Evolutionary conservation across 2,329 filamentous ascomycete genomes (phyloP).

Genomic region (Corniculantispora saksenae): DNA sequence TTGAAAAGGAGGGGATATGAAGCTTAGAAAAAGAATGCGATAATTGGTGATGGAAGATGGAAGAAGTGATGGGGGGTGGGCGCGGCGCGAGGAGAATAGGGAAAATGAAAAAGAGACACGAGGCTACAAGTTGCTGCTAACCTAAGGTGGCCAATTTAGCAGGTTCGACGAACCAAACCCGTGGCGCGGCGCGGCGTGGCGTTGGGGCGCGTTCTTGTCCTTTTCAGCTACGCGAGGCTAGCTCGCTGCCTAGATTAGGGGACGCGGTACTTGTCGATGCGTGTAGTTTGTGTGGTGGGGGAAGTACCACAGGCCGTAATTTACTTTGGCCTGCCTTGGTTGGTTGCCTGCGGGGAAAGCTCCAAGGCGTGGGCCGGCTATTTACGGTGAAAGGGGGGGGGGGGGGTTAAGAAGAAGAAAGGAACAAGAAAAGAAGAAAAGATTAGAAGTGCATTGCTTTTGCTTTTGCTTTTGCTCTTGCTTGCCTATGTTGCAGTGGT

Average conservation of each 20-base stretch:
- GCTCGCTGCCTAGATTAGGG: not conserved
- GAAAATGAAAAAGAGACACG: not conserved
- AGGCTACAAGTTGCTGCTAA: constrained; percentile 8
- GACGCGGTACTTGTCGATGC: not conserved
- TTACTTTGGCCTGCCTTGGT: constrained; percentile 6
- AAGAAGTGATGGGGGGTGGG: not conserved
- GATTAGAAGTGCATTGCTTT: not conserved
- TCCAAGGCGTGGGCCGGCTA: not conserved
- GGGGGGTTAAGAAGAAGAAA: not conserved
- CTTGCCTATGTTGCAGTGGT: not conserved
- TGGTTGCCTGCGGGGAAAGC: not conserved
- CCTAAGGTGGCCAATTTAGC: constrained; percentile 17
- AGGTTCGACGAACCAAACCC: not conserved
- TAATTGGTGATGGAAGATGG: constrained; percentile 10
- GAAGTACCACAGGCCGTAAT: not conserved
- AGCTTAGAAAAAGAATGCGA: constrained; percentile 9
- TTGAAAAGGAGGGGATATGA: constrained; percentile 13
- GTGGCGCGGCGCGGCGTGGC: constrained; percentile 9
- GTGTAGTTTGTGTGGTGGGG: not conserved
- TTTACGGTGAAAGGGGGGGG: not conserved
- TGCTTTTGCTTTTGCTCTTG: not conserved
- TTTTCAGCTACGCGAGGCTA: not conserved
- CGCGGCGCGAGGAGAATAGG: not conserved
- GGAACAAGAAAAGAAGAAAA: not conserved
- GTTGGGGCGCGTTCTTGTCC: constrained; percentile 5